phyloP scores from a whole-genome alignment of 208 protist genomes.

The Leptomonas seymouri region DNA sequence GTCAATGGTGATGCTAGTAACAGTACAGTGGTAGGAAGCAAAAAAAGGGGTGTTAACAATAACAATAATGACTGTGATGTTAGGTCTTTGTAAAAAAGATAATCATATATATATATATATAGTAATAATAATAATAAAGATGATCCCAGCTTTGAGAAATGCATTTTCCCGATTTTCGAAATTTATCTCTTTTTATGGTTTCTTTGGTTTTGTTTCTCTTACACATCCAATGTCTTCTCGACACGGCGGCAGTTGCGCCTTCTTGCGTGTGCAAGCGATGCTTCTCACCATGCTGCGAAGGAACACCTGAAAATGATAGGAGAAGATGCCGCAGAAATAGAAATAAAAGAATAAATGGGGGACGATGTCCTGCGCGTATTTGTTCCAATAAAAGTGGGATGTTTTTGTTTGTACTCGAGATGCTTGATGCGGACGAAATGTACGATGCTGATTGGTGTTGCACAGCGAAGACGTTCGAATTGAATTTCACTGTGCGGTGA shows the following conservation, averaged over 20 bases:
- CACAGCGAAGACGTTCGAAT: no score
- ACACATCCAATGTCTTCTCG: background rate
- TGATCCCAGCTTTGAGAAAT: background rate
- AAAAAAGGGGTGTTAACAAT: background rate
- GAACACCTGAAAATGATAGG: background rate
- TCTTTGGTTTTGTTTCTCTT: background rate
- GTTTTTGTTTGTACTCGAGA: background rate
- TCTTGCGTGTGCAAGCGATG: background rate
- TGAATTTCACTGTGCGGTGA: no score
- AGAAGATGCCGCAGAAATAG: background rate
- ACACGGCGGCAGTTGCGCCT: background rate
- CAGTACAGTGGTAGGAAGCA: background rate
- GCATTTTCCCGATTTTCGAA: background rate
- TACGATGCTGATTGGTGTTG: background rate
- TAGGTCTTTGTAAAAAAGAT: no score
- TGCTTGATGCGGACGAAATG: background rate
- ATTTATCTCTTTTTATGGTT: background rate
- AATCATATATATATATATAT: no score
- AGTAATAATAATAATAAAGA: background rate
- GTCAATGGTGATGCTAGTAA: no score
- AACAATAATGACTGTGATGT: background rate
- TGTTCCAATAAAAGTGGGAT: slow-evolving; percentile 3
- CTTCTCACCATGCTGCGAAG: background rate
- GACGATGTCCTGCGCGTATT: background rate
- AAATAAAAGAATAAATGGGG: background rate